Evolutionary conservation across 495 filamentous ascomycete species (phyloP).

Genomic region (Neurospora sp.): DNA sequence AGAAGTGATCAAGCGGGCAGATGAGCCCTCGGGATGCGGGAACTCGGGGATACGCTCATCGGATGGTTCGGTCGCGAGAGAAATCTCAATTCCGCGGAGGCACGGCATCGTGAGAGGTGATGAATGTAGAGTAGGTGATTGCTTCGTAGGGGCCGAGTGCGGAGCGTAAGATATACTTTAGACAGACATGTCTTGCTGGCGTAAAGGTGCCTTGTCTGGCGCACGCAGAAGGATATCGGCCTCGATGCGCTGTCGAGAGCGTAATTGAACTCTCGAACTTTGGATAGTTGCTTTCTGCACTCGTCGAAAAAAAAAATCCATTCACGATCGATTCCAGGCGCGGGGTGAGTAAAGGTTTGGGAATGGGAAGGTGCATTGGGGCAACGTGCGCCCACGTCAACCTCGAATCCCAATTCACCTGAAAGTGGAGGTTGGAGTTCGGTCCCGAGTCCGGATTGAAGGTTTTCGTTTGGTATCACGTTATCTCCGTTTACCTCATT

Average conservation of each 20-base stretch:
- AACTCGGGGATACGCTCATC: slow-evolving; percentile 33
- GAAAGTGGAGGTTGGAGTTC: background rate
- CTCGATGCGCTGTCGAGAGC: background rate
- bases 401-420: background rate
- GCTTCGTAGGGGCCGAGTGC: background rate
- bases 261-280: background rate
- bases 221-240: background rate
- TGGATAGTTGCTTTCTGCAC: background rate
- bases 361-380: background rate
- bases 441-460: background rate
- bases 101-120: slow-evolving; percentile 30
- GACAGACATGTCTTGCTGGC: background rate
- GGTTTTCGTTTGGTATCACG: background rate
- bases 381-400: background rate
- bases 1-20: slow-evolving; percentile 19
- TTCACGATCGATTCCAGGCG: background rate
- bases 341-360: background rate
- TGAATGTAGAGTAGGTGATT: background rate
- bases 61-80: slow-evolving; percentile 22
- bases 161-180: background rate
- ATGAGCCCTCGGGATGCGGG: slow-evolving; percentile 41
- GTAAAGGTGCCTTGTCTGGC: background rate
- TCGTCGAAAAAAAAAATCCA: background rate
- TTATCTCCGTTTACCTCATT: background rate
- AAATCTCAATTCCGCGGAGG: slow-evolving; percentile 37